phyloP scores from a whole-genome alignment of 2,329 filamentous ascomycete genomes.

The Zarea fungicola region DNA sequence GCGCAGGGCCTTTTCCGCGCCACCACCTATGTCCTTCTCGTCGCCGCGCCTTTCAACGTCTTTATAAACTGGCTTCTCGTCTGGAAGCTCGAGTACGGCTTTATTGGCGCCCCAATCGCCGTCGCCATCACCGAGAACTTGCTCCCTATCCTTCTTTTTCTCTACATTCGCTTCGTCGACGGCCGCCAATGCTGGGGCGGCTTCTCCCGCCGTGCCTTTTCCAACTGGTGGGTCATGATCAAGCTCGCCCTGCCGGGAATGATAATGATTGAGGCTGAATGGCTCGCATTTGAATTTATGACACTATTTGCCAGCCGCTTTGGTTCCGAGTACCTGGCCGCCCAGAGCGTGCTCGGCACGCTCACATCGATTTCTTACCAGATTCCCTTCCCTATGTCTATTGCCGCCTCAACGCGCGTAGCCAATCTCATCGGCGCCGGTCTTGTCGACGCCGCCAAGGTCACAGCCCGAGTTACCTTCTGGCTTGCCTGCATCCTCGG shows the following conservation, averaged over 20 bases:
- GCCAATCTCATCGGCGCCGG: slow-evolving; percentile 90
- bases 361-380: slow-evolving; percentile 79
- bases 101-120: slow-evolving; percentile 76
- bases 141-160: slow-evolving; percentile 68
- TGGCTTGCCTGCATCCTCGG: slow-evolving; percentile 65
- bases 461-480: slow-evolving; percentile 67
- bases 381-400: slow-evolving; percentile 85
- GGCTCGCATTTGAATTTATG: slow-evolving; percentile 85
- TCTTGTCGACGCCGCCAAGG: slow-evolving; percentile 73
- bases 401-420: slow-evolving; percentile 81
- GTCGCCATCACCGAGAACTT: slow-evolving; percentile 74
- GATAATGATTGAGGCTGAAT: slow-evolving; percentile 92
- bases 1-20: slow-evolving; percentile 77
- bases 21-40: slow-evolving; percentile 69
- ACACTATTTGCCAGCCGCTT: slow-evolving; percentile 79
- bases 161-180: slow-evolving; percentile 70
- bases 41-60: slow-evolving; percentile 72
- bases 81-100: slow-evolving; percentile 64
- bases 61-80: slow-evolving; percentile 76
- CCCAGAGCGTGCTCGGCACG: slow-evolving; percentile 79
- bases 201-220: slow-evolving; percentile 63
- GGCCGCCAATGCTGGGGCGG: slow-evolving; percentile 81
- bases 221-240: slow-evolving; percentile 79
- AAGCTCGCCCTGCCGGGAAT: slow-evolving; percentile 82
- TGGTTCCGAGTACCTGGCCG: slow-evolving; percentile 73